These are phyloP conservation scores for Silene latifolia DNA, from an alignment of 148 eudicot genomes.

Conservation along the genomic window DNA sequence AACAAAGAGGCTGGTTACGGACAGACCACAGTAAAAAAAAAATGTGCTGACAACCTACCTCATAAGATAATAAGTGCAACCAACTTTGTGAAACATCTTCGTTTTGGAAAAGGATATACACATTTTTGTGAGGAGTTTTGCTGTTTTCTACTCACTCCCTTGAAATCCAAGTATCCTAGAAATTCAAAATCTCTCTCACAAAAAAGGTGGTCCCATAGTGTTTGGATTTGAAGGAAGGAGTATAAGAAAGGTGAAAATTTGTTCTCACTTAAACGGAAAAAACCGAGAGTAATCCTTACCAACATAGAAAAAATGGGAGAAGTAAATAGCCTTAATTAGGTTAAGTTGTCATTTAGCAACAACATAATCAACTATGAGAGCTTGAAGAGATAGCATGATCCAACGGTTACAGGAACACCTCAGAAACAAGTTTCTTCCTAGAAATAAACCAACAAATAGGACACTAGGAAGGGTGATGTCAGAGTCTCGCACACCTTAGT, in stretches of 20 bases:
- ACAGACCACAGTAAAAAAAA: not conserved
- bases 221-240: not conserved
- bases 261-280: not conserved
- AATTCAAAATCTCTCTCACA: too few species aligned
- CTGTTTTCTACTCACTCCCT: not conserved
- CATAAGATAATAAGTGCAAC: not conserved
- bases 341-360: slow-evolving; percentile 5
- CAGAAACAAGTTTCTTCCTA: not conserved
- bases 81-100: not conserved
- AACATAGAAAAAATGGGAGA: not conserved
- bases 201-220: not conserved
- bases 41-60: not conserved
- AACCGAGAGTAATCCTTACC: not conserved
- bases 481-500: slow-evolving; percentile 56
- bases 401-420: not conserved
- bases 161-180: not conserved
- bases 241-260: not conserved
- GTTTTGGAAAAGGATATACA: too few species aligned
- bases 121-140: too few species aligned
- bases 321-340: not conserved
- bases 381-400: slow-evolving; percentile 1
- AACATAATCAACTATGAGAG: not conserved
- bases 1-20: not conserved
- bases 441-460: not conserved
- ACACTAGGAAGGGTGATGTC: not conserved